These are phyloP conservation scores for Amylostereum areolatum DNA, from an alignment of 1,284 basidiomycete genomes.

Conservation along the genomic window DNA sequence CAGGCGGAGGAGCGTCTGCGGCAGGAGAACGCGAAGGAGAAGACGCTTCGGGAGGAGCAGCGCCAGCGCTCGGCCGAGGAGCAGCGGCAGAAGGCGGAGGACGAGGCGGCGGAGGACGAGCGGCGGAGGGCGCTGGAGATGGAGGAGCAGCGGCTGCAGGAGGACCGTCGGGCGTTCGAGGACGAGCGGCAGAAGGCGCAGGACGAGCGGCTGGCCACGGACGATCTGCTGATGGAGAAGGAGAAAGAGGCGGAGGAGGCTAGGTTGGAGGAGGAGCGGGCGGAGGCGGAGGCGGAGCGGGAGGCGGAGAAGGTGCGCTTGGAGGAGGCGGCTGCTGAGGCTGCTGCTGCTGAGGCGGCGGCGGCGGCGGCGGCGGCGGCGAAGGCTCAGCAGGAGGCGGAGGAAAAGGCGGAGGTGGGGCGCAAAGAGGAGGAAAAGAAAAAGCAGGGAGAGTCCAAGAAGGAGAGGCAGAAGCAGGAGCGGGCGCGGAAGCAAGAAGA, in stretches of 20 bases:
- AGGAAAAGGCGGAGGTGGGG: conserved; percentile 4
- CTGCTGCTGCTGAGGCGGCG: conserved; percentile 2
- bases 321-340: conserved; percentile 1
- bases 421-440: not conserved
- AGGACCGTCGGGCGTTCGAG: not conserved
- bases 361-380: conserved; percentile 3
- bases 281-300: not conserved
- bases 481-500: not conserved
- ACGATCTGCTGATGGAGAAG: conserved; percentile 12
- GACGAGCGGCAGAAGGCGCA: conserved; percentile 2
- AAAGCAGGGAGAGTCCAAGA: not conserved
- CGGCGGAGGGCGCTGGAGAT: not conserved
- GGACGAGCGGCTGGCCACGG: conserved; percentile 1
- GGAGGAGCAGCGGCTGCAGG: not conserved
- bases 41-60: not conserved
- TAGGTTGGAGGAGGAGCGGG: not conserved
- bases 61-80: not conserved
- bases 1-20: not conserved
- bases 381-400: conserved; percentile 5
- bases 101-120: not conserved
- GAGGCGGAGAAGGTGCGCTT: not conserved
- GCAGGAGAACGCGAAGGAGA: not conserved
- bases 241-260: conserved; percentile 1
- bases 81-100: not conserved
- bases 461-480: conserved; percentile 2